Conservation (phyloP, 352 stramenopile genomes). For the Aphanomyces invadans region DNA sequence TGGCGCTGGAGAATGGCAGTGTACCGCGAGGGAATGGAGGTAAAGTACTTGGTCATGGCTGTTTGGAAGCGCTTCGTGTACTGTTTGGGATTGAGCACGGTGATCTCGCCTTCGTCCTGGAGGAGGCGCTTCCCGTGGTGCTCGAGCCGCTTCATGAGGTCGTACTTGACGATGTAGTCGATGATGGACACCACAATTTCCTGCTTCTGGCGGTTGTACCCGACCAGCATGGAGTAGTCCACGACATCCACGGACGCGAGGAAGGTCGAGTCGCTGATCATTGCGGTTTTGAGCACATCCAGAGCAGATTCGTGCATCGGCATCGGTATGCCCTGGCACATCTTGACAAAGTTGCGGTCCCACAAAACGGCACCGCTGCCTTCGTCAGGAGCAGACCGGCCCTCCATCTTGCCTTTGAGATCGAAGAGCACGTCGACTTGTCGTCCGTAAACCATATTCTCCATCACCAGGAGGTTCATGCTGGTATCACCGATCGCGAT, state of each 20-base stretch:
- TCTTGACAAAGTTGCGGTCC: slow-evolving; percentile 84
- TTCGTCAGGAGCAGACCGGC: slow-evolving; percentile 45
- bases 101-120: slow-evolving; percentile 85
- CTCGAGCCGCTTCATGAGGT: slow-evolving; percentile 87
- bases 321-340: slow-evolving; percentile 70
- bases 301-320: slow-evolving; percentile 77
- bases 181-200: slow-evolving; percentile 84
- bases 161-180: slow-evolving; percentile 88
- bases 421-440: slow-evolving; percentile 83
- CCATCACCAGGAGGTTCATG: slow-evolving; percentile 85
- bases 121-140: slow-evolving; percentile 82
- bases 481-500: slow-evolving; percentile 43
- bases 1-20: slow-evolving; percentile 24
- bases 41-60: slow-evolving; percentile 86
- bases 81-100: slow-evolving; percentile 78
- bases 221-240: slow-evolving; percentile 84
- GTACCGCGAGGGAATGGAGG: slow-evolving; percentile 79
- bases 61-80: slow-evolving; percentile 79
- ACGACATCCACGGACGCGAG: slow-evolving; percentile 76
- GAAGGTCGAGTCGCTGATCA: slow-evolving; percentile 81
- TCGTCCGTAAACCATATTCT: slow-evolving; percentile 81
- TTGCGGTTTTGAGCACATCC: slow-evolving; percentile 68
- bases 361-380: slow-evolving; percentile 46
- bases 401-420: slow-evolving; percentile 84
- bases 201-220: slow-evolving; percentile 80